A percentile compares a stretch with the other conserved stretches of the same genome.
Evolutionary conservation across 2,329 filamentous ascomycete species (phyloP).

Genomic region (Escovopsis sp.): DNA sequence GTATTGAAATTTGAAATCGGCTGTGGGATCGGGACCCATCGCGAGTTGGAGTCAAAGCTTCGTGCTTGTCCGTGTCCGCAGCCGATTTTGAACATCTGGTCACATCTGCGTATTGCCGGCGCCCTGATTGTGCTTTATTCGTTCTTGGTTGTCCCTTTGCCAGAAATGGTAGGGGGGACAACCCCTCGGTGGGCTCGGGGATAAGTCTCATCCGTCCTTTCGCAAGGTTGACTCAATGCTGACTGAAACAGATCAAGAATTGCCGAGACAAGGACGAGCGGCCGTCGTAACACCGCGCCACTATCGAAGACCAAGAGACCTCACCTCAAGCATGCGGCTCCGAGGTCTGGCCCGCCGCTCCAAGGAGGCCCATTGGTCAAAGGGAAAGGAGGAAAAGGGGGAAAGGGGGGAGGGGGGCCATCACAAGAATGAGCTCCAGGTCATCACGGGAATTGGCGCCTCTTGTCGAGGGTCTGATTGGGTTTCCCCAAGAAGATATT

Average conservation of each 20-base stretch:
- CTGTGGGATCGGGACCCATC: constrained; percentile 58
- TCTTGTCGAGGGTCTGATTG: no score
- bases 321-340: no score
- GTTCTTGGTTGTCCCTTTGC: constrained; percentile 34
- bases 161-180: constrained; percentile 34
- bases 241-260: constrained; percentile 12
- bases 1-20: constrained; percentile 1
- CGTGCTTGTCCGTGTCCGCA: constrained; percentile 57
- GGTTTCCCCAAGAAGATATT: no score
- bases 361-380: no score
- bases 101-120: constrained; percentile 3
- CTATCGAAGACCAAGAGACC: no score
- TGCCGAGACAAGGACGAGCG: background rate
- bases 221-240: constrained; percentile 7
- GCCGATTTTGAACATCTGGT: constrained; percentile 4
- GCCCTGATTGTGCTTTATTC: constrained; percentile 13
- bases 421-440: no score
- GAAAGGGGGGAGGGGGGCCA: no score
- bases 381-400: no score
- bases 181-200: constrained; percentile 29
- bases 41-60: constrained; percentile 87
- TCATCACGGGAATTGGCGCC: no score
- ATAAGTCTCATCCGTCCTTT: constrained; percentile 27
- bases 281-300: no score
- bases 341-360: no score